These are phyloP conservation scores for Aspergillus sp. DNA, from an alignment of 2,329 filamentous ascomycete species.

Conservation along the genomic window DNA sequence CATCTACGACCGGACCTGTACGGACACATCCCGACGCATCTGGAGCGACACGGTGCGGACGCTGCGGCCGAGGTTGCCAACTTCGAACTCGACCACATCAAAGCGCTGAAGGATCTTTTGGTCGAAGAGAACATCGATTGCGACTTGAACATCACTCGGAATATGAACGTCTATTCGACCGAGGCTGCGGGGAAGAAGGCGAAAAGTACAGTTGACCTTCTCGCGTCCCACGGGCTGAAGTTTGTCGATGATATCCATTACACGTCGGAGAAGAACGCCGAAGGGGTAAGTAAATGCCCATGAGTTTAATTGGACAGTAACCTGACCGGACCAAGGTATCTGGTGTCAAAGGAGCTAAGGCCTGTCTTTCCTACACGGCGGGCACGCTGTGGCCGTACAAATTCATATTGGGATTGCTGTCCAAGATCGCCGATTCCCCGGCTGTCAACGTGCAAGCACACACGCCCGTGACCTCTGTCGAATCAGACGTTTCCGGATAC, in stretches of 20 bases:
- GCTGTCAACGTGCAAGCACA: slow-evolving; percentile 55
- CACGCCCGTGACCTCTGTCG: slow-evolving; percentile 45
- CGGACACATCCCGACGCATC: slow-evolving; percentile 38
- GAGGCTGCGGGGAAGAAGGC: slow-evolving; percentile 31
- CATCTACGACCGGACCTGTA: slow-evolving; percentile 47
- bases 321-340: slow-evolving; percentile 27
- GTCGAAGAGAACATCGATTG: slow-evolving; percentile 46
- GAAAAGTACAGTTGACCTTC: slow-evolving; percentile 27
- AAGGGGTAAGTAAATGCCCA: slow-evolving; percentile 24
- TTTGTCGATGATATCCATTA: slow-evolving; percentile 33
- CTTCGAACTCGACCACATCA: slow-evolving; percentile 45
- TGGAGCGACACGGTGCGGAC: slow-evolving; percentile 36
- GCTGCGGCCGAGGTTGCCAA: slow-evolving; percentile 41
- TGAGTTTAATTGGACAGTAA: not conserved
- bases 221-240: slow-evolving; percentile 28
- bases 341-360: slow-evolving; percentile 41
- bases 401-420: slow-evolving; percentile 70
- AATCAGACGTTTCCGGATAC: slow-evolving; percentile 49
- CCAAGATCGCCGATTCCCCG: slow-evolving; percentile 51
- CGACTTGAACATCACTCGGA: slow-evolving; percentile 44
- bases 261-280: slow-evolving; percentile 26
- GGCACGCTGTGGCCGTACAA: slow-evolving; percentile 67
- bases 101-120: slow-evolving; percentile 42
- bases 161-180: slow-evolving; percentile 44
- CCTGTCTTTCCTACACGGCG: slow-evolving; percentile 37